A percentile compares a stretch with the other conserved stretches of the same genome.
phyloP scores from a whole-genome alignment of 331 rosid genomes.

The Quercus lobata region DNA sequence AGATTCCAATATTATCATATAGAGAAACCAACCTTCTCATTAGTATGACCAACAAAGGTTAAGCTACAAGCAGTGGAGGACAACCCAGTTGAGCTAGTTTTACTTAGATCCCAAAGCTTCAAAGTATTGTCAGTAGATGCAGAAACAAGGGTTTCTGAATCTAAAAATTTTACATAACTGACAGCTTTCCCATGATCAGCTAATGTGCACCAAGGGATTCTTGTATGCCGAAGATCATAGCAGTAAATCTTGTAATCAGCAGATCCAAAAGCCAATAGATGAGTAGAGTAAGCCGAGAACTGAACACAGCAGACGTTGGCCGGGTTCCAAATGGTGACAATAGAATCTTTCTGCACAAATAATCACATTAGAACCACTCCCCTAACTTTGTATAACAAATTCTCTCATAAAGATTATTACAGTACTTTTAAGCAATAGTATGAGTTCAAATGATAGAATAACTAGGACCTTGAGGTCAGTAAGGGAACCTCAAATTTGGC shows the following conservation, averaged over 20 bases:
- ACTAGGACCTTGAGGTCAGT: no score
- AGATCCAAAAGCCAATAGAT: constrained; percentile 59
- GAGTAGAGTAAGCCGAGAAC: constrained; percentile 48
- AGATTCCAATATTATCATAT: no score
- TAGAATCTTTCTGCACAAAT: constrained; percentile 46
- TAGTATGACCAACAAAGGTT: constrained; percentile 62
- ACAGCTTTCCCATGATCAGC: constrained; percentile 65
- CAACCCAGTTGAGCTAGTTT: constrained; percentile 40
- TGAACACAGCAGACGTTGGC: constrained; percentile 77
- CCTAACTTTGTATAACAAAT: no score
- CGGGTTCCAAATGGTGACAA: constrained; percentile 47
- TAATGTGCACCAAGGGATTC: constrained; percentile 71
- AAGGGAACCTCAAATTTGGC: no score
- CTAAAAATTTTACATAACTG: constrained; percentile 63
- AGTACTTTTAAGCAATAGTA: no score
- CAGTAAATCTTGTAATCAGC: constrained; percentile 68
- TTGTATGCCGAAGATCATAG: constrained; percentile 69
- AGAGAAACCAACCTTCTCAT: constrained; percentile 51
- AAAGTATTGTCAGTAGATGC: constrained; percentile 74
- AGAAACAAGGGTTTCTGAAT: constrained; percentile 58
- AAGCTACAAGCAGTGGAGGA: constrained; percentile 45
- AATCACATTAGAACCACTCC: constrained; percentile 15
- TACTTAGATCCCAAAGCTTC: constrained; percentile 74
- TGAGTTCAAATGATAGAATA: no score
- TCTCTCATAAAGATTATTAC: no score